Base-by-base conservation (phyloP, 768 basidiomycete genomes). In the Lactarius psammicola region DNA sequence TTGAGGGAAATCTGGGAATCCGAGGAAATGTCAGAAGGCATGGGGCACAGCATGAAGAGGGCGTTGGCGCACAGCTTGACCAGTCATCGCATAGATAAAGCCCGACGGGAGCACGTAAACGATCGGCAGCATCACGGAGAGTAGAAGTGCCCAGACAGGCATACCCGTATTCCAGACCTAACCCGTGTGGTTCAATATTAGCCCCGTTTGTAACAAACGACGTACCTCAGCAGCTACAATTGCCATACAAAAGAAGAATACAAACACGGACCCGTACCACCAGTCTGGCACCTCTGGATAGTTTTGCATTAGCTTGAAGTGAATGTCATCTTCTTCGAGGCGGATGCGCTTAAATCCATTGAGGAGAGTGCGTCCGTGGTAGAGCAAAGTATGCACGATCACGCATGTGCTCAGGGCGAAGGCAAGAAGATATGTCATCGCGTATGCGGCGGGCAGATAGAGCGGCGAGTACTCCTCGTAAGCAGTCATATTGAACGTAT, bases 61-160 rank as follows among this genome's bases (percentile, higher is more conserved):
- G 60, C 40, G 44, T 23, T 20, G 0, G 77, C 82, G 66, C 72
- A 92, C 92, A 65, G 84, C 82, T 75, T 92, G 89, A 9, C 89
- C 89, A 1, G 95, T 95, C 87, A 95, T 90, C 11, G 95, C 95
- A 71, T 81, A 97, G 68, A 98, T 90, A 75, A 95, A 95, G 1
- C 95, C 94, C 34, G 88, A 87, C 2, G 96, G 96, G 8, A 98
- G 76, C 68, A 95, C 82, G 75, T 98, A 98, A 63, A 96, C 72
- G 20, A 86, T 76, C 1, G 93, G 91, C 33, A 98, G 75, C 28
- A 84, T 53, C 9, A 92, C 76, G 0, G 92, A 77, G 18, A 98
- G 73, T 31, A 94, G 11, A 46, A 96, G 76, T 10, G 87, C 87
- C 92, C 94, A 98, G 1, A 97, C 87, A 0, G 96, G 96, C 33